A percentile compares a stretch with the other conserved stretches of the same genome.
Evolutionary conservation across 768 basidiomycete genomes (phyloP).

Genomic region (Coprinopsis strossmayeri): DNA sequence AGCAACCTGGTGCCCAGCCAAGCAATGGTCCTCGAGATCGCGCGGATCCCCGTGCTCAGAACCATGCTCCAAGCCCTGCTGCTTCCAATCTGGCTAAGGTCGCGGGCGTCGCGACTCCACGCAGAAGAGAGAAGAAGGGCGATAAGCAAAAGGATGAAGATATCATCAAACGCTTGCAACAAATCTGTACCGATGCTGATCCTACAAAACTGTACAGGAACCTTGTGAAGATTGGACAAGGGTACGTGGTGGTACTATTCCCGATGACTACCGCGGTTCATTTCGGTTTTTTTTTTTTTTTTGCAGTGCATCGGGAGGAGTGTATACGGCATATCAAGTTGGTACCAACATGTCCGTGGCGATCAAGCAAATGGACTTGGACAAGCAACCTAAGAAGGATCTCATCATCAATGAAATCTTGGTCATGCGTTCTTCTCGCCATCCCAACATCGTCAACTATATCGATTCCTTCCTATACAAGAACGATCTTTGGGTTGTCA

Average conservation of each 20-base stretch:
- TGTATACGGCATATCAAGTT: conserved; percentile 97
- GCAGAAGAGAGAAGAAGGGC: conserved; percentile 82
- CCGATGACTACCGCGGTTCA: background rate
- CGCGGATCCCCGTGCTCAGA: conserved; percentile 33
- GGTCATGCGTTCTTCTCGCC: conserved; percentile 93
- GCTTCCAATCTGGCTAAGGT: conserved; percentile 61
- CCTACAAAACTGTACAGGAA: conserved; percentile 90
- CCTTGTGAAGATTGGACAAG: conserved; percentile 96
- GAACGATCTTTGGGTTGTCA: conserved; percentile 98
- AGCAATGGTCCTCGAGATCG: conserved; percentile 24
- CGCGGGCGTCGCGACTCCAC: conserved; percentile 71
- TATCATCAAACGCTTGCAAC: conserved; percentile 84
- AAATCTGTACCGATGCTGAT: conserved; percentile 97
- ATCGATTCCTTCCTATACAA: conserved; percentile 97
- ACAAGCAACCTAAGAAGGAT: conserved; percentile 99
- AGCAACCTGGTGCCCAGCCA: conserved; percentile 11
- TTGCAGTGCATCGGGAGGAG: conserved; percentile 96
- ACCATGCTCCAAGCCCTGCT: conserved; percentile 56
- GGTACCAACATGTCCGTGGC: conserved; percentile 92
- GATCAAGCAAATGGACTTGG: conserved; percentile 99
- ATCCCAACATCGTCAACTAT: conserved; percentile 99
- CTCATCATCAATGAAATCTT: conserved; percentile 99
- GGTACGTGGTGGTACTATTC: conserved; percentile 42
- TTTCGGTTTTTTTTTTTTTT: conserved; percentile 6
- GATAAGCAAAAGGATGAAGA: conserved; percentile 81